phyloP scores from a whole-genome alignment of 805 yeast species.

The Huiozyma sinensis region DNA sequence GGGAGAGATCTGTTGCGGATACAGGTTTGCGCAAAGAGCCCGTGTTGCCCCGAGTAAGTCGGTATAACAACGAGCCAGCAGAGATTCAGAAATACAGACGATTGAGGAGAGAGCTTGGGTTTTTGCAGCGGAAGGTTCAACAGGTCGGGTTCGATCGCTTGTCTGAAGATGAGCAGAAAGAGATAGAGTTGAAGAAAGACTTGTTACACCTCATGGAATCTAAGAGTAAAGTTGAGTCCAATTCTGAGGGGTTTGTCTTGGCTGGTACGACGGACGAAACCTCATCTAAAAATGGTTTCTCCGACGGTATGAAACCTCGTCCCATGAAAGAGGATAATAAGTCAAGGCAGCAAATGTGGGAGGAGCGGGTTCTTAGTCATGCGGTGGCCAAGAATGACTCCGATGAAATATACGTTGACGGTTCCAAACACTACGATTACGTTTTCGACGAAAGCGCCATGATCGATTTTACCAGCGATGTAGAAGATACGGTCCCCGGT shows the following conservation, averaged over 20 bases:
- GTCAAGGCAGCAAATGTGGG: slow-evolving; percentile 28
- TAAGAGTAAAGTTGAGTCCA: slow-evolving; percentile 8
- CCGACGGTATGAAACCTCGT: slow-evolving; percentile 12
- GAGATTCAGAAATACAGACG: slow-evolving; percentile 30
- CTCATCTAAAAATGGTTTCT: slow-evolving; percentile 34
- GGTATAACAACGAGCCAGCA: slow-evolving; percentile 6
- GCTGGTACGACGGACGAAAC: slow-evolving; percentile 43
- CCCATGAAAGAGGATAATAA: slow-evolving; percentile 26
- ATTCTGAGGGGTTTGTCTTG: slow-evolving; percentile 38
- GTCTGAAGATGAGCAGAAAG: slow-evolving; percentile 39
- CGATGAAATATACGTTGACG: slow-evolving; percentile 21
- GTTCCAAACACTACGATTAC: slow-evolving; percentile 47
- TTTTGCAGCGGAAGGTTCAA: slow-evolving; percentile 39
- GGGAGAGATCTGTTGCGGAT: too few species aligned
- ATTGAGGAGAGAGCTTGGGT: slow-evolving; percentile 37
- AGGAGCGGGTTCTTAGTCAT: slow-evolving; percentile 24
- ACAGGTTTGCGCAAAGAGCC: background rate
- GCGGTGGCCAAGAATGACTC: slow-evolving; percentile 14
- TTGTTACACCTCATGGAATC: slow-evolving; percentile 32
- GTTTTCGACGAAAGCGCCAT: slow-evolving; percentile 62
- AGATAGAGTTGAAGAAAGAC: slow-evolving; percentile 41
- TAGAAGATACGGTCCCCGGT: slow-evolving; percentile 21
- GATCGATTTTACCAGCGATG: slow-evolving; percentile 43
- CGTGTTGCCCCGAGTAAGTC: slow-evolving; percentile 3
- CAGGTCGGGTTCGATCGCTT: slow-evolving; percentile 46